A percentile compares a stretch with the other conserved stretches of the same genome.
Conservation (phyloP, 2,329 filamentous ascomycete genomes). For the Stagonosporopsis cucurbitacearum region DNA sequence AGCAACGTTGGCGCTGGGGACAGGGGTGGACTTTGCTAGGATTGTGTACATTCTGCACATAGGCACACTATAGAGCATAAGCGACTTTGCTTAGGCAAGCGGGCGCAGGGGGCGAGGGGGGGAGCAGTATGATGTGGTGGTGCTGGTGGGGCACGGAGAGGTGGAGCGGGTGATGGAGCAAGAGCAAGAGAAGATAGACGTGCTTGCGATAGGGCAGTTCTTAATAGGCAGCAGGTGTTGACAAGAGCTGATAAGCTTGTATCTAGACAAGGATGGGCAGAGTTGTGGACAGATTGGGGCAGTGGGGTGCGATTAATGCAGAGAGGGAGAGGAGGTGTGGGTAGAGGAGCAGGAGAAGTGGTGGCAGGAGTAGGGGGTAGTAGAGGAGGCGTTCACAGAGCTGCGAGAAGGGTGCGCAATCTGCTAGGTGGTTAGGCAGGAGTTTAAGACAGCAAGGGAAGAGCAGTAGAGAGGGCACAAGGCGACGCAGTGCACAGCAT, state of each 20-base stretch:
- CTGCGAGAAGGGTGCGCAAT: background rate
- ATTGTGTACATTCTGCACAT: constrained; percentile 12
- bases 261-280: constrained; percentile 9
- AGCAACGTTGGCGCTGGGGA: constrained; percentile 23
- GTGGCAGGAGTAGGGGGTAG: background rate
- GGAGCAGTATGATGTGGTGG: constrained; percentile 8
- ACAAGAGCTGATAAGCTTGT: constrained; percentile 14
- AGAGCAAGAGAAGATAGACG: constrained; percentile 3
- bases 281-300: constrained; percentile 1
- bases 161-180: constrained; percentile 12
- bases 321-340: constrained; percentile 3
- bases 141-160: constrained; percentile 11
- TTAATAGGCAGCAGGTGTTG: background rate
- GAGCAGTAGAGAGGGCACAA: too few relatives aligned
- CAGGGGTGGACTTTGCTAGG: constrained; percentile 25
- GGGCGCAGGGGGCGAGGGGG: constrained; percentile 6
- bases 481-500: too few relatives aligned
- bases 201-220: constrained; percentile 7
- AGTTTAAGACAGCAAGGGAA: too few relatives aligned
- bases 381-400: background rate
- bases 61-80: constrained; percentile 17
- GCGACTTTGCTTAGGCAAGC: constrained; percentile 14
- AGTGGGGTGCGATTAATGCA: constrained; percentile 4
- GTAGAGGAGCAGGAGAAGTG: background rate
- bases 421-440: background rate